phyloP scores from a whole-genome alignment of 2,329 filamentous ascomycete genomes.

The Penicillium freii region DNA sequence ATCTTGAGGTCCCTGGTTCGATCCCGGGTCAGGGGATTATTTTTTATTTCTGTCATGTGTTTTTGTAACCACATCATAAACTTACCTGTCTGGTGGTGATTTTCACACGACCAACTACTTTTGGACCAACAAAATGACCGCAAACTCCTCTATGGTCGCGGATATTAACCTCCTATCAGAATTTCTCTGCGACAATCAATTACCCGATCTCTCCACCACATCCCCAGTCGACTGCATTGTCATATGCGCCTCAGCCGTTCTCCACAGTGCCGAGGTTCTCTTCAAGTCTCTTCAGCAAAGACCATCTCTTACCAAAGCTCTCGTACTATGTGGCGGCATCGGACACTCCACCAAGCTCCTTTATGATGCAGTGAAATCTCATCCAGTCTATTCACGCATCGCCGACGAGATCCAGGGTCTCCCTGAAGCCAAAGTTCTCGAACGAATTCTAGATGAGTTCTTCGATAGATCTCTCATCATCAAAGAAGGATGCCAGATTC shows the following conservation, averaged over 20 bases:
- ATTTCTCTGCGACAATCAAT: constrained; percentile 12
- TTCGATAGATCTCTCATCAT: constrained; percentile 25
- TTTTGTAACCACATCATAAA: neutral
- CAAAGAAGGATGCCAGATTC: constrained; percentile 29
- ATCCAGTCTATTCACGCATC: constrained; percentile 33
- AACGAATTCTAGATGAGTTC: constrained; percentile 33
- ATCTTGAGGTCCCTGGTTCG: constrained; percentile 9
- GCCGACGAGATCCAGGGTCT: constrained; percentile 31
- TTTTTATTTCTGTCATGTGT: neutral
- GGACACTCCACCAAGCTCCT: constrained; percentile 48
- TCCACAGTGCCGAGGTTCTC: constrained; percentile 36
- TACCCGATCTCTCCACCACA: constrained; percentile 4
- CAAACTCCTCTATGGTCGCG: neutral
- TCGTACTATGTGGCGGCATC: constrained; percentile 48
- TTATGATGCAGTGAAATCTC: constrained; percentile 40
- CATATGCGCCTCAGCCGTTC: constrained; percentile 43
- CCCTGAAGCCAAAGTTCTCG: constrained; percentile 43
- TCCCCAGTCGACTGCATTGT: constrained; percentile 38
- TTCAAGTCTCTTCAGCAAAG: constrained; percentile 34
- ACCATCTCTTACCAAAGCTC: constrained; percentile 32
- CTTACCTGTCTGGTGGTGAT: neutral
- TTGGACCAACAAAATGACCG: neutral
- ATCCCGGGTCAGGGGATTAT: constrained; percentile 6
- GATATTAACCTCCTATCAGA: constrained; percentile 26
- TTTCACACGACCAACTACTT: neutral